Conservation (phyloP, 768 basidiomycete genomes). For the Mycena alexandri region DNA sequence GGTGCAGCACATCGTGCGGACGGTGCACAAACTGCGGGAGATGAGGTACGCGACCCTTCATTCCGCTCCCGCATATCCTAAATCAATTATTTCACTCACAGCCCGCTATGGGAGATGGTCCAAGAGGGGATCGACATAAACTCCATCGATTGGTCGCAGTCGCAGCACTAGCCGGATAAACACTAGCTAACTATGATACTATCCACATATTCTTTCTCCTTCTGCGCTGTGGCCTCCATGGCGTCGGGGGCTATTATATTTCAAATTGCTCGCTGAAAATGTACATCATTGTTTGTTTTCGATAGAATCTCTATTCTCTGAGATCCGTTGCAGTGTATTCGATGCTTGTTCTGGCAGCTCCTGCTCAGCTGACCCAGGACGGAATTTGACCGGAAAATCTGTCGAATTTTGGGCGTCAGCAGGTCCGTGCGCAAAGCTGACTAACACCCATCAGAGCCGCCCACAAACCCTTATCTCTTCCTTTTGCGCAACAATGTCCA, state of each 20-base stretch:
- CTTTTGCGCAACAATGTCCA: conserved; percentile 72
- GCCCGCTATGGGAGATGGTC: conserved; percentile 99
- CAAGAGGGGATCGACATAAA: conserved; percentile 98
- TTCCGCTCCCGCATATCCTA: conserved; percentile 11
- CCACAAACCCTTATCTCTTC: conserved; percentile 38
- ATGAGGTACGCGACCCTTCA: conserved; percentile 73
- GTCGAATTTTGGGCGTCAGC: too few species aligned
- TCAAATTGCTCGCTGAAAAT: conserved; percentile 26
- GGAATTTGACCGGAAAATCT: too few species aligned
- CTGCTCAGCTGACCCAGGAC: too few species aligned
- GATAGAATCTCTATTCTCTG: conserved; percentile 3
- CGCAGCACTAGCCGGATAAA: conserved; percentile 63
- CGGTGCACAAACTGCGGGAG: conserved; percentile 90
- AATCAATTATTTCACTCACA: conserved; percentile 43
- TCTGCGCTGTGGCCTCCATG: not conserved
- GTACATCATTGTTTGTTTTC: conserved; percentile 28
- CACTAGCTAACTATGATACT: conserved; percentile 27
- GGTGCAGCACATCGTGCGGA: conserved; percentile 84
- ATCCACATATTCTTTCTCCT: conserved; percentile 21
- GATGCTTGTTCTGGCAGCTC: too few species aligned
- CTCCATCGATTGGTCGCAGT: conserved; percentile 95
- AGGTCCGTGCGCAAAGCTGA: not conserved
- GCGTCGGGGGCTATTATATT: conserved; percentile 13
- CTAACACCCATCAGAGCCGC: conserved; percentile 60
- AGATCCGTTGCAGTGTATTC: too few species aligned